These are phyloP conservation scores for Phytopythium montanum DNA, from an alignment of 352 stramenopile species.

Conservation along the genomic window DNA sequence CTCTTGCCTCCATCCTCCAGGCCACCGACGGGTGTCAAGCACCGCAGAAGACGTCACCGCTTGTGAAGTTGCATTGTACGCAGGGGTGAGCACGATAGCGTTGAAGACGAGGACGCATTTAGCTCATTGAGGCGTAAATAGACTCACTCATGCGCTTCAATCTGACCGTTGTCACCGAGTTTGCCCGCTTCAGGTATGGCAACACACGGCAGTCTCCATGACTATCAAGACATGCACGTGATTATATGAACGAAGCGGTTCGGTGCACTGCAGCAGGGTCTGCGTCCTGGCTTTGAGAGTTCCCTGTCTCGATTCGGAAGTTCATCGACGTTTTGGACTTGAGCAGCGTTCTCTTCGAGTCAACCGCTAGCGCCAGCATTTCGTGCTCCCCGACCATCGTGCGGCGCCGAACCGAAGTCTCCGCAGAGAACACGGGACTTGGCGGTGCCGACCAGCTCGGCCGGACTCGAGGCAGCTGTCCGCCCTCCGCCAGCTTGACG, in stretches of 20 bases:
- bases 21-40: not conserved
- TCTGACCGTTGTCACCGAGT: not conserved
- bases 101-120: not conserved
- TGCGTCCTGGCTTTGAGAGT: not conserved
- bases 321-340: slow-evolving; percentile 4
- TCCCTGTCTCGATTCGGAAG: not conserved
- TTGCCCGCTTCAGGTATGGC: not conserved
- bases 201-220: not conserved
- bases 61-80: not conserved
- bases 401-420: not conserved
- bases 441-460: not conserved
- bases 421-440: not conserved
- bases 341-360: not conserved
- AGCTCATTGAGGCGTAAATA: not conserved
- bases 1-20: not conserved
- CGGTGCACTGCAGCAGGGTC: too few species aligned
- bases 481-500: slow-evolving; percentile 50
- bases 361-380: not conserved
- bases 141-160: not conserved
- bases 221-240: not conserved
- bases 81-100: too few species aligned
- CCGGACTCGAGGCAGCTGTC: slow-evolving; percentile 26
- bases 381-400: not conserved
- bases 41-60: not conserved
- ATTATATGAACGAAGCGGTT: not conserved